Base-by-base conservation (phyloP, 495 filamentous ascomycete genomes). In the Podospora anserina region DNA sequence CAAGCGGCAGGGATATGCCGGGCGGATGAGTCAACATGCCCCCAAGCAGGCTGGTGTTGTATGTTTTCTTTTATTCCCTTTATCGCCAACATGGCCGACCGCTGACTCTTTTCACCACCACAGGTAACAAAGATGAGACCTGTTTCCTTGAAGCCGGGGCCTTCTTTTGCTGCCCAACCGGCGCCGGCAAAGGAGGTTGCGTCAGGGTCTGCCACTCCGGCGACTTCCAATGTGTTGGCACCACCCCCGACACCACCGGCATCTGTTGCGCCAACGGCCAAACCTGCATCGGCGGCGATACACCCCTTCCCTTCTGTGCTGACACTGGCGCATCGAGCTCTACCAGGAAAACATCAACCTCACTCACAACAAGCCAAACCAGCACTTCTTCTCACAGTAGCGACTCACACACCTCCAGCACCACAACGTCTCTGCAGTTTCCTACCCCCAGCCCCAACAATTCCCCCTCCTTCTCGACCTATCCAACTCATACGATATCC, bases 11-110 rank as follows among this genome's bases (percentile, higher is more conserved):
- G 61, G 5, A 20, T 57, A 18, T 74, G 72, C 18, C 70, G 57
- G 5, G 34, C 15, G 34, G 58, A 61, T 20, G 72, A 72, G 34
- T 66, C 70, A 18, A 67, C 69, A 30, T 74, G 72, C 39, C 44
- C 70, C 0, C 67, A 74, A 56, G 72, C 65, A 7, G 68, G 64
- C 15, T 74, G 72, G 72, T 74, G 72, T 27, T 74, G 72, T 70
- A 67, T 64, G 70, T 67, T n/a, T 15, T 16, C 56, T 57, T 18
- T 4, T 7, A 34, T 7, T 15, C n/a, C 15, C 15, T 49, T 1
- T 11, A 3, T 3, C 39, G 2, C 39, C 2, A 16, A 49, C 39
- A 9, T 11, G 39, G 15, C 39, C 39, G 13, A 11, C 13, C 39
- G 13, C 39, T 49, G 15, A 49, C 39, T 23, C 23, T 23, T 23